phyloP scores from a whole-genome alignment of 2,329 filamentous ascomycete species.

The Periconia sp. region DNA sequence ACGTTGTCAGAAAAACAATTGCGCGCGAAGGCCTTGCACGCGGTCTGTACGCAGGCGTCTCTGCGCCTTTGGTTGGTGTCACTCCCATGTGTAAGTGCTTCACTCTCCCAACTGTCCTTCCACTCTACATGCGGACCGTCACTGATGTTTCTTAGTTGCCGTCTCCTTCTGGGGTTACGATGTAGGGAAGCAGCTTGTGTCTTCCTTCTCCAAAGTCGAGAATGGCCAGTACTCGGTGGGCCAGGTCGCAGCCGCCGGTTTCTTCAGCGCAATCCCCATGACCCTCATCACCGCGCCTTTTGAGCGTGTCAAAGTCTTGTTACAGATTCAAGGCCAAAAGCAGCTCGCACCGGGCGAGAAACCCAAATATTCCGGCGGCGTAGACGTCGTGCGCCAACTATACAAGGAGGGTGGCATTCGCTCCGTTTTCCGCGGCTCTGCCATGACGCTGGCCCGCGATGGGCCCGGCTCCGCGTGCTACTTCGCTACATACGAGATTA shows the following conservation, averaged over 20 bases:
- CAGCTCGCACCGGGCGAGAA: constrained; percentile 83
- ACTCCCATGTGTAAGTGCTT: constrained; percentile 94
- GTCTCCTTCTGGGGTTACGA: constrained; percentile 86
- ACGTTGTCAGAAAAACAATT: constrained; percentile 86
- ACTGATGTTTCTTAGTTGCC: constrained; percentile 52
- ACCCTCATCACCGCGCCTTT: constrained; percentile 98
- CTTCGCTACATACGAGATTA: constrained; percentile 95
- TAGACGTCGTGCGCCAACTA: constrained; percentile 90
- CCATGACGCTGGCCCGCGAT: constrained; percentile 90
- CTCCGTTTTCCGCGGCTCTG: constrained; percentile 87
- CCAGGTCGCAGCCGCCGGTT: constrained; percentile 88
- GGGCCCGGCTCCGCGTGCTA: constrained; percentile 92
- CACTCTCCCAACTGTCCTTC: neutral
- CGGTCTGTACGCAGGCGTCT: constrained; percentile 95
- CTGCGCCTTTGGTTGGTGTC: constrained; percentile 89
- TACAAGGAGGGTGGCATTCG: constrained; percentile 89
- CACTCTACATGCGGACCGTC: neutral
- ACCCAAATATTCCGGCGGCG: constrained; percentile 82
- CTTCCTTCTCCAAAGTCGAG: constrained; percentile 64
- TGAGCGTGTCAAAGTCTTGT: constrained; percentile 96
- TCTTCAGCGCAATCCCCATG: constrained; percentile 95
- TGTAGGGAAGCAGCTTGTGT: constrained; percentile 86
- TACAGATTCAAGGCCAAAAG: constrained; percentile 96
- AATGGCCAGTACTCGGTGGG: constrained; percentile 76
- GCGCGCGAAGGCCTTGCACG: constrained; percentile 77